Percentiles rank a stretch among this genome's conserved stretches.
These are phyloP conservation scores for Vigna trinervia DNA, from an alignment of 306 rosid species.

Conservation along the genomic window DNA sequence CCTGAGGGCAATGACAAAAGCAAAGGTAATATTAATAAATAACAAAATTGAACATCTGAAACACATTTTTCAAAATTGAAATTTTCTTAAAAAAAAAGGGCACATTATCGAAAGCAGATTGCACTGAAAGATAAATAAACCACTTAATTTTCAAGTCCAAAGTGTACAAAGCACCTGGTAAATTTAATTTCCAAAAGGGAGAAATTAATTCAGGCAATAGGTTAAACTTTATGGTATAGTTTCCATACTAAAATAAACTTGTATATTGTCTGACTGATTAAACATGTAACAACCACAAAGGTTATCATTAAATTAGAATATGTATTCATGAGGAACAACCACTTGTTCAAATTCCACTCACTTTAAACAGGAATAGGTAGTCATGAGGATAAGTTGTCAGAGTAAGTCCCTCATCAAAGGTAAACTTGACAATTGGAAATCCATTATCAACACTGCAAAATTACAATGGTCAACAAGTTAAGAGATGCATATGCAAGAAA, in stretches of 20 bases:
- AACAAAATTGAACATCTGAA: constrained; percentile 11
- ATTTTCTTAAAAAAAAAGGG: not conserved
- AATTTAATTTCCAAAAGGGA: constrained; percentile 27
- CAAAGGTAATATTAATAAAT: constrained; percentile 28
- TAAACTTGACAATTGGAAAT: constrained; percentile 71
- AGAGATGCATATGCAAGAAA: constrained; percentile 33
- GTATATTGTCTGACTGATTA: not conserved
- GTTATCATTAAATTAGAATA: constrained; percentile 26
- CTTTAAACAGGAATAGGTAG: constrained; percentile 62
- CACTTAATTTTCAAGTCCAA: not conserved
- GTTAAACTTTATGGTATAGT: constrained; percentile 23
- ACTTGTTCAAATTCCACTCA: constrained; percentile 45
- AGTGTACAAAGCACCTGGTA: not conserved
- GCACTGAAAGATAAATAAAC: constrained; percentile 6
- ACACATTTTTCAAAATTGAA: constrained; percentile 8
- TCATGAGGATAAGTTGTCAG: constrained; percentile 71
- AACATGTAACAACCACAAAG: constrained; percentile 29
- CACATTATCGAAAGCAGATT: not conserved
- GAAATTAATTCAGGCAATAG: not conserved
- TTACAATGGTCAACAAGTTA: constrained; percentile 27
- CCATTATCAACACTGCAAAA: constrained; percentile 71
- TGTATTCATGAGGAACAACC: not conserved
- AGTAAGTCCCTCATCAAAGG: constrained; percentile 60
- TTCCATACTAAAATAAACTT: constrained; percentile 30
- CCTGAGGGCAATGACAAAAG: constrained; percentile 49